A percentile compares a stretch with the other conserved stretches of the same genome.
phyloP scores from a whole-genome alignment of 768 basidiomycete species.

The Podaxis sp. region DNA sequence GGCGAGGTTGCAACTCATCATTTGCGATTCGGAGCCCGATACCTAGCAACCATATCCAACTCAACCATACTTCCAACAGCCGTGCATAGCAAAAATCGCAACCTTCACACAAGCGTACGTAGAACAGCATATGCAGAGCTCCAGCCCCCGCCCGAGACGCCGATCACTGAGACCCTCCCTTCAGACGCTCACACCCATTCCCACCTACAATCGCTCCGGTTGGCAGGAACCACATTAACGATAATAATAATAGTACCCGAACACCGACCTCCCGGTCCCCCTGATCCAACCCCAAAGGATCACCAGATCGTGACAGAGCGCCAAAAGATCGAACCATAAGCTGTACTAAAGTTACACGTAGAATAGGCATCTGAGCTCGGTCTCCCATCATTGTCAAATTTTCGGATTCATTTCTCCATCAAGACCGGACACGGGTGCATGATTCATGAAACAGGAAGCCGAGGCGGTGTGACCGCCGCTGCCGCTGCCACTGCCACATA shows the following conservation, averaged over 20 bases:
- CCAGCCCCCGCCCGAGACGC: no score
- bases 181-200: background rate
- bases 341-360: background rate
- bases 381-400: background rate
- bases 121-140: no score
- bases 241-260: background rate
- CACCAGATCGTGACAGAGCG: background rate
- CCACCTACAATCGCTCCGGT: background rate
- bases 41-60: background rate
- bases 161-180: no score
- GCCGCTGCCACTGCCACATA: background rate
- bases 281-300: background rate
- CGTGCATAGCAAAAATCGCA: no score
- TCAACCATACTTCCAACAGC: background rate
- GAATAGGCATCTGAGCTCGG: background rate
- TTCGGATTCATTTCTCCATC: background rate
- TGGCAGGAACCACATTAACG: background rate
- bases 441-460: no score
- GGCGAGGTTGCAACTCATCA: background rate
- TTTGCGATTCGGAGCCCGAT: background rate
- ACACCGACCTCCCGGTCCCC: background rate
- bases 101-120: no score
- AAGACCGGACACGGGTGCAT: no score
- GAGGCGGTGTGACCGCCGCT: background rate
- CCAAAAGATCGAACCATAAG: background rate